phyloP scores from a whole-genome alignment of 192 early-diverging fungal species.

The Gigaspora rosea region DNA sequence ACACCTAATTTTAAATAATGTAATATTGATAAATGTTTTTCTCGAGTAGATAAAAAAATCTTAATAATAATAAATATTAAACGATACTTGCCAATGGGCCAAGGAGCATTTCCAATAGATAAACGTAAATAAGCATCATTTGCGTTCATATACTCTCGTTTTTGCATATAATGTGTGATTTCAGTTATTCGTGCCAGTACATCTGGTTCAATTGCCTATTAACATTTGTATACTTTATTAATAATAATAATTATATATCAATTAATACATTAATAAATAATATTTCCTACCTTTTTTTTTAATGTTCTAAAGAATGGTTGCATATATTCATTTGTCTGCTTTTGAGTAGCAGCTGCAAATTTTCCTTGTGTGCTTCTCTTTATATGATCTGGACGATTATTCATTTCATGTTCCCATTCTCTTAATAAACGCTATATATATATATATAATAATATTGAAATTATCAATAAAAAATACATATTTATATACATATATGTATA shows the following conservation, averaged over 20 bases:
- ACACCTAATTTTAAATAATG: conserved; percentile 47
- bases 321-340: conserved; percentile 85
- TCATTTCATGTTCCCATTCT: conserved; percentile 85
- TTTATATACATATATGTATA: too few species aligned
- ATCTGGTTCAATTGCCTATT: conserved; percentile 71
- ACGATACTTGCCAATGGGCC: conserved; percentile 82
- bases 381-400: conserved; percentile 73
- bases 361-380: conserved; percentile 82
- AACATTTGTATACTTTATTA: neutral
- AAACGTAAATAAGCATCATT: conserved; percentile 92
- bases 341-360: conserved; percentile 75
- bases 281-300: conserved; percentile 56
- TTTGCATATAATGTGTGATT: conserved; percentile 82
- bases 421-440: conserved; percentile 62
- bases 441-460: neutral
- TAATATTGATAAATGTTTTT: neutral
- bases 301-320: conserved; percentile 89
- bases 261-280: neutral
- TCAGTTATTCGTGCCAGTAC: conserved; percentile 89
- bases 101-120: conserved; percentile 96
- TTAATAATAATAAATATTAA: neutral
- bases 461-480: too few species aligned
- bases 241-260: neutral
- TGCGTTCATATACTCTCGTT: conserved; percentile 88
- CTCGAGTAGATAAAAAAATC: neutral